Conservation (phyloP, 148 eudicot genomes). For the Hydrangea macrophylla region DNA sequence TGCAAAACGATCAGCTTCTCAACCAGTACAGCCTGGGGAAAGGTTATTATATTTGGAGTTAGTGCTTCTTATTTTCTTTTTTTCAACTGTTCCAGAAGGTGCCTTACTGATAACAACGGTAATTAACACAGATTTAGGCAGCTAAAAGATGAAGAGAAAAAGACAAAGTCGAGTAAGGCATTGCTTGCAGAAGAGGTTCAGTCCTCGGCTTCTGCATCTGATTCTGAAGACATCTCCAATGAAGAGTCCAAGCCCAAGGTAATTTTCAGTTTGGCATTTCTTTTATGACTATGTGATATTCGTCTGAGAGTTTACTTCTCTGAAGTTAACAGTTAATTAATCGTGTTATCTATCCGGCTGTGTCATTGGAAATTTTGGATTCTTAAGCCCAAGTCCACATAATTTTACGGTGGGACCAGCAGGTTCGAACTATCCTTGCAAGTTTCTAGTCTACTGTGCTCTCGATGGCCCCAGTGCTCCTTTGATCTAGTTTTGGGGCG, state of each 20-base stretch:
- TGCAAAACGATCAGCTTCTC: slow-evolving; percentile 67
- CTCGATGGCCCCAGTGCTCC: neutral
- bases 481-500: neutral
- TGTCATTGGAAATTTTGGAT: neutral
- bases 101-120: slow-evolving; percentile 15
- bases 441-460: slow-evolving; percentile 1
- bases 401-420: neutral
- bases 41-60: slow-evolving; percentile 75
- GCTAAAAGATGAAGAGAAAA: slow-evolving; percentile 59
- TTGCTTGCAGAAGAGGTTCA: slow-evolving; percentile 43
- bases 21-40: slow-evolving; percentile 56
- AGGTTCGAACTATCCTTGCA: neutral
- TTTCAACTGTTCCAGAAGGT: slow-evolving; percentile 9
- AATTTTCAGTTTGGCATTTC: slow-evolving; percentile 17
- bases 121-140: slow-evolving; percentile 51
- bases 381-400: too few relatives aligned
- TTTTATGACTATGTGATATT: neutral
- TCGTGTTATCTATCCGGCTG: neutral
- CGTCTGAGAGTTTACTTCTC: neutral
- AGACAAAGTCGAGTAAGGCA: slow-evolving; percentile 48
- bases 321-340: neutral
- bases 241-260: slow-evolving; percentile 60
- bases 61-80: too few relatives aligned
- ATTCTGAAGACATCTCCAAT: slow-evolving; percentile 45
- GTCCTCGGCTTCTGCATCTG: slow-evolving; percentile 42